Base-by-base conservation (phyloP, 495 filamentous ascomycete genomes). In the Aspergillus saccharolyticus region DNA sequence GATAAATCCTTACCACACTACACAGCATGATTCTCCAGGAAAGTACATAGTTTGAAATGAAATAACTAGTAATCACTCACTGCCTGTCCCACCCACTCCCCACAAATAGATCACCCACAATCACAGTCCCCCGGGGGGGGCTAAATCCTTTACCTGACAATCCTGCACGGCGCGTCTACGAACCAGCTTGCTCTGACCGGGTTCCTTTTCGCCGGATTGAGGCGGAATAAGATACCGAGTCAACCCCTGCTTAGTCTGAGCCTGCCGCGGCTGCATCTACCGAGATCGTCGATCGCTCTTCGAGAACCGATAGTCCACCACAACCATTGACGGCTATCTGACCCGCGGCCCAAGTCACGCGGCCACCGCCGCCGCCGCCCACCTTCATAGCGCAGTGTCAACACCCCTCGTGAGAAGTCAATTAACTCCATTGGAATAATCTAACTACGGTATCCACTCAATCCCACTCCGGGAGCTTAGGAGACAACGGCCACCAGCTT, bases 351-450 rank as follows among this genome's bases (percentile, higher is more conserved):
- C 10, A 5, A 39, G 33, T 39, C 33, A 39, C 33, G 33, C 2
- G 33, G 5, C 33, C 7, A 12, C 33, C 7, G 33, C 33, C 33
- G 2, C 33, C 33, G n/a, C n/a, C n/a, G n/a, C n/a, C n/a, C n/a
- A n/a, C n/a, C n/a, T n/a, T n/a, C n/a, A n/a, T n/a, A n/a, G 18
- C 45, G 45, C 20, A 47, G 15, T 12, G 15, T n/a, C 46, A 28
- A 25, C 46, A 4, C 25, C 5, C 12, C 12, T 1, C 17, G 44
- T 15, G 6, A 28, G 22, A 55, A 45, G 19, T 57, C 54, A 57
- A 64, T n/a, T 44, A 60, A 55, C 61, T 30, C 53, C 43, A 61
- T 61, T 57, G 52, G 57, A 42, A 44, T 42, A 49, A 66, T 63
- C 7, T 39, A 39, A 39, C 14, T 39, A 39, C 33, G 33, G 12